Evolutionary conservation across 2,329 filamentous ascomycete genomes (phyloP).

Genomic region (Sporothrix brunneoviolacea): DNA sequence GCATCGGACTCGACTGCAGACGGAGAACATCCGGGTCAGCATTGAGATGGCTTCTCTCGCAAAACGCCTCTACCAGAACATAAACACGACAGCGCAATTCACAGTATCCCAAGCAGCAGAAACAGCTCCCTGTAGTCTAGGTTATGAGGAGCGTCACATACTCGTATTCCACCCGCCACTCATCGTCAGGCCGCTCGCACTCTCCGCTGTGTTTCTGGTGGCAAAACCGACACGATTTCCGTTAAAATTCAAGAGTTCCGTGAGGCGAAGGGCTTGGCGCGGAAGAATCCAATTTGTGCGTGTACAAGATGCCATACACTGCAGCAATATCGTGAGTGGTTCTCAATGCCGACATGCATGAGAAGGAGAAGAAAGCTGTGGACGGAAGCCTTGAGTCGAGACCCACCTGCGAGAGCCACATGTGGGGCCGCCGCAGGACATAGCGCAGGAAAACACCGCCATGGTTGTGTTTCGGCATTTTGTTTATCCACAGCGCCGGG

Average conservation of each 20-base stretch:
- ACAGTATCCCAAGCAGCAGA: too few relatives aligned
- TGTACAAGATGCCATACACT: too few relatives aligned
- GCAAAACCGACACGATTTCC: too few relatives aligned
- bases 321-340: background rate
- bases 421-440: too few relatives aligned
- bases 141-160: slow-evolving; percentile 30
- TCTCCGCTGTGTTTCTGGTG: too few relatives aligned
- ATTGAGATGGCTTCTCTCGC: background rate
- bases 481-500: slow-evolving; percentile 1
- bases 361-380: background rate
- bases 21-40: background rate
- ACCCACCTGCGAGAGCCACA: too few relatives aligned
- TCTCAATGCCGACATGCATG: background rate
- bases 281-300: too few relatives aligned
- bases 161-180: slow-evolving; percentile 82
- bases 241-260: too few relatives aligned
- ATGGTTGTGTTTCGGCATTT: slow-evolving; percentile 4
- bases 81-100: background rate
- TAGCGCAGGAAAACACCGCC: too few relatives aligned
- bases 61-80: too few relatives aligned
- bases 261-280: too few relatives aligned
- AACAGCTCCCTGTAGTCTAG: background rate
- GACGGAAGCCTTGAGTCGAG: too few relatives aligned
- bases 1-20: slow-evolving; percentile 79
- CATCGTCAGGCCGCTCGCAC: slow-evolving; percentile 25